These are phyloP conservation scores for Prunella vulgaris DNA, from an alignment of 257 asterid genomes.

Conservation along the genomic window DNA sequence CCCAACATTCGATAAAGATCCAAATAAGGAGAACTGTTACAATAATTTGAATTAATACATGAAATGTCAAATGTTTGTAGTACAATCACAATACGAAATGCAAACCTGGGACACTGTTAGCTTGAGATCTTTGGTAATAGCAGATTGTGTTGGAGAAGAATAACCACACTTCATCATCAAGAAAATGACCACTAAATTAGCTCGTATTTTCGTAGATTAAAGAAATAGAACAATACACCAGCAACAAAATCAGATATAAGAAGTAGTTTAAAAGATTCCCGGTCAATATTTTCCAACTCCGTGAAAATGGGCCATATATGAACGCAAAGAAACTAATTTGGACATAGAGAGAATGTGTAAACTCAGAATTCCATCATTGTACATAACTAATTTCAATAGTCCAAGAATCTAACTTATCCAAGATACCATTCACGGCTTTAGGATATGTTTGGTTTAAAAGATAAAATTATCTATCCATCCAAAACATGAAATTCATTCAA, in stretches of 20 bases:
- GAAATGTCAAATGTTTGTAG: neutral
- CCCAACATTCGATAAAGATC: conserved; percentile 89
- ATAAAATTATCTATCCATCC: no score
- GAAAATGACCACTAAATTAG: conserved; percentile 18
- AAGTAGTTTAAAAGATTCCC: neutral
- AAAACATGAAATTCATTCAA: neutral
- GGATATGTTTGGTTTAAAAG: neutral
- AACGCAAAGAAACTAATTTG: neutral
- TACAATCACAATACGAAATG: conserved; percentile 5
- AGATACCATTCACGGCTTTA: neutral
- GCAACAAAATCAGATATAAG: neutral
- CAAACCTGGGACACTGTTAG: conserved; percentile 84
- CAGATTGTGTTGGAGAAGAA: conserved; percentile 85
- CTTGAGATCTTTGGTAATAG: conserved; percentile 55
- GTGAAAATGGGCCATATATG: neutral
- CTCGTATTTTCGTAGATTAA: neutral
- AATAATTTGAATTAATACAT: conserved; percentile 16
- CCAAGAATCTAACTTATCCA: neutral
- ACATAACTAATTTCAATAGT: neutral
- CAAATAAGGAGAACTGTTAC: conserved; percentile 81
- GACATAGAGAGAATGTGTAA: neutral
- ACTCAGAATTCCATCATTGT: neutral
- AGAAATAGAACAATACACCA: neutral
- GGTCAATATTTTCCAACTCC: no score
- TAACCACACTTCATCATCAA: conserved; percentile 62